Conservation (phyloP, 2,329 filamentous ascomycete species). For the Epichloe brachyelytri region DNA sequence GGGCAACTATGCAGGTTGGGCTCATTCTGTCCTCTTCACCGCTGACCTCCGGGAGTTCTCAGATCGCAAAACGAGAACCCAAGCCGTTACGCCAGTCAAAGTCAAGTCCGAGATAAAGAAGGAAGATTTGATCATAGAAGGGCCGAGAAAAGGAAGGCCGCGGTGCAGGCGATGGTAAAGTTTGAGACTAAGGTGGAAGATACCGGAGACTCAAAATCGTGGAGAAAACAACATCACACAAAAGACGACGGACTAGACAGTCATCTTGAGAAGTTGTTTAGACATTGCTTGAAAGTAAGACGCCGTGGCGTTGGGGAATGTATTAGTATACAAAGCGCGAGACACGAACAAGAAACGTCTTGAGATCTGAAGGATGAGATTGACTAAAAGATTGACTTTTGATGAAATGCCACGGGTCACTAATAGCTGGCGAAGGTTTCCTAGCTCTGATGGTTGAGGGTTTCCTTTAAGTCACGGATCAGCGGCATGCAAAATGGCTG, state of each 20-base stretch:
- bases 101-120: constrained; percentile 7
- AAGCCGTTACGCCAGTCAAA: background rate
- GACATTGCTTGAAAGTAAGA: background rate
- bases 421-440: background rate
- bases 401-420: no score
- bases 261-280: background rate
- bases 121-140: constrained; percentile 12
- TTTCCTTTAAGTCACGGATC: background rate
- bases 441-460: background rate
- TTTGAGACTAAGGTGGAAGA: constrained; percentile 12
- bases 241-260: constrained; percentile 16
- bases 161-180: constrained; percentile 8
- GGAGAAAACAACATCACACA: constrained; percentile 14
- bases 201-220: constrained; percentile 9
- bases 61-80: constrained; percentile 33
- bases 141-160: constrained; percentile 16
- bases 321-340: no score
- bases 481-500: background rate
- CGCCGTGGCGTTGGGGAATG: background rate
- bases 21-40: constrained; percentile 91
- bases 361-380: no score
- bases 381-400: no score
- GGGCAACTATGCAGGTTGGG: constrained; percentile 93
- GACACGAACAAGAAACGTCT: no score
- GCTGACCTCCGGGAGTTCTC: constrained; percentile 82